These are phyloP conservation scores for Debaryomyces udenii DNA, from an alignment of 1,139 yeast species.

Conservation along the genomic window DNA sequence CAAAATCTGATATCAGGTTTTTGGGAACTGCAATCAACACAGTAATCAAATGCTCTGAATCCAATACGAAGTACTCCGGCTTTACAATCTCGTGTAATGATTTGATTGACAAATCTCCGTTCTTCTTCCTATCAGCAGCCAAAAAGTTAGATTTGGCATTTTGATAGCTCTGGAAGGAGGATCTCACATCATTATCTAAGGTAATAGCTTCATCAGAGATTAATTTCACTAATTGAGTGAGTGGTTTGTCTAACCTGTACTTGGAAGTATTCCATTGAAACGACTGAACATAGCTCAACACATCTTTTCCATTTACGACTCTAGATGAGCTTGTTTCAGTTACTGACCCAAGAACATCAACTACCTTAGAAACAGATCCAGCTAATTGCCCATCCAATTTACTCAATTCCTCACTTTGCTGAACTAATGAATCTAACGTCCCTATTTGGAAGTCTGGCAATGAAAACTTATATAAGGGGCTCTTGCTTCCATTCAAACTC, in stretches of 20 bases:
- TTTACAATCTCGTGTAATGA: slow-evolving; percentile 88
- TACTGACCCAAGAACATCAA: slow-evolving; percentile 65
- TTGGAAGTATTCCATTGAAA: slow-evolving; percentile 89
- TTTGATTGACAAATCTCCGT: slow-evolving; percentile 90
- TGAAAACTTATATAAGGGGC: slow-evolving; percentile 47
- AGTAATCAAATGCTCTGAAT: slow-evolving; percentile 84
- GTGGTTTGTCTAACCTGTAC: slow-evolving; percentile 81
- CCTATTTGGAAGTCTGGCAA: slow-evolving; percentile 95
- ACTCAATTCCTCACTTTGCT: slow-evolving; percentile 85
- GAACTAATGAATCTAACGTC: slow-evolving; percentile 87
- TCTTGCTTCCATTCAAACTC: slow-evolving; percentile 46
- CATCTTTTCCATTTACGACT: slow-evolving; percentile 47
- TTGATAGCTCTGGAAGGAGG: slow-evolving; percentile 69
- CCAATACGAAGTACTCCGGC: slow-evolving; percentile 80
- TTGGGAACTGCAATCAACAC: slow-evolving; percentile 87
- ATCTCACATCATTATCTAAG: slow-evolving; percentile 80
- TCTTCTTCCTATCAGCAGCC: slow-evolving; percentile 89
- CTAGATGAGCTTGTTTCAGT: slow-evolving; percentile 41
- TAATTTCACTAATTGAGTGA: slow-evolving; percentile 69
- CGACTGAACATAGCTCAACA: slow-evolving; percentile 65
- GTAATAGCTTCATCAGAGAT: slow-evolving; percentile 79
- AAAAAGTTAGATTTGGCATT: slow-evolving; percentile 80
- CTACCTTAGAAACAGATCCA: slow-evolving; percentile 67
- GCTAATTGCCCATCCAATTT: slow-evolving; percentile 79
- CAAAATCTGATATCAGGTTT: slow-evolving; percentile 58